These are phyloP conservation scores for Stylonectria norvegica DNA, from an alignment of 2,329 filamentous ascomycete species.

Conservation along the genomic window DNA sequence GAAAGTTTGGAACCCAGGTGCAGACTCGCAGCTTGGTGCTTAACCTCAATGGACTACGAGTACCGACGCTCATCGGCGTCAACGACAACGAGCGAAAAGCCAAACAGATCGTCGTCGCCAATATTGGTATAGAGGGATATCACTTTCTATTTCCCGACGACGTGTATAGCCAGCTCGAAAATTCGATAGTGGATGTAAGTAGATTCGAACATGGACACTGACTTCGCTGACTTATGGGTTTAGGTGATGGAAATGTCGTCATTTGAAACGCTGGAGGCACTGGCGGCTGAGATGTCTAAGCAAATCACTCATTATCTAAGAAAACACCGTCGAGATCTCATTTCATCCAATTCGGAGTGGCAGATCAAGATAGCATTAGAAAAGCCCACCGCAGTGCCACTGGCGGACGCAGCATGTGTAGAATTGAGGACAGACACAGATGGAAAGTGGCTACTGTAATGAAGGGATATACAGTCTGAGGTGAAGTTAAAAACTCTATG, in stretches of 20 bases:
- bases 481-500: neutral
- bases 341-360: no score
- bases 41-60: slow-evolving; percentile 52
- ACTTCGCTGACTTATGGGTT: slow-evolving; percentile 1
- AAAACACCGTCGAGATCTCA: slow-evolving; percentile 16
- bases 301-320: slow-evolving; percentile 44
- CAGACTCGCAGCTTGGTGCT: slow-evolving; percentile 35
- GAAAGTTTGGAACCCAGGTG: slow-evolving; percentile 12
- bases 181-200: slow-evolving; percentile 58
- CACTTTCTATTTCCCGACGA: no score
- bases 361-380: slow-evolving; percentile 60
- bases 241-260: slow-evolving; percentile 54
- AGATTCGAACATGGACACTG: neutral
- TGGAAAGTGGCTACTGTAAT: slow-evolving; percentile 14
- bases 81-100: slow-evolving; percentile 66
- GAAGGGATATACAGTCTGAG: neutral
- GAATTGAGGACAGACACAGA: slow-evolving; percentile 42
- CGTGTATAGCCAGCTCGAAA: slow-evolving; percentile 54
- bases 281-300: slow-evolving; percentile 48
- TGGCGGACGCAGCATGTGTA: slow-evolving; percentile 68
- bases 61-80: slow-evolving; percentile 69
- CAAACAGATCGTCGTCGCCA: slow-evolving; percentile 64
- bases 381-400: slow-evolving; percentile 70
- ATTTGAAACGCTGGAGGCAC: slow-evolving; percentile 62
- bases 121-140: slow-evolving; percentile 58